Percentiles rank a stretch among this genome's conserved stretches.
Conservation (phyloP, 2,329 filamentous ascomycete species). For the Fusarium annulatum region DNA sequence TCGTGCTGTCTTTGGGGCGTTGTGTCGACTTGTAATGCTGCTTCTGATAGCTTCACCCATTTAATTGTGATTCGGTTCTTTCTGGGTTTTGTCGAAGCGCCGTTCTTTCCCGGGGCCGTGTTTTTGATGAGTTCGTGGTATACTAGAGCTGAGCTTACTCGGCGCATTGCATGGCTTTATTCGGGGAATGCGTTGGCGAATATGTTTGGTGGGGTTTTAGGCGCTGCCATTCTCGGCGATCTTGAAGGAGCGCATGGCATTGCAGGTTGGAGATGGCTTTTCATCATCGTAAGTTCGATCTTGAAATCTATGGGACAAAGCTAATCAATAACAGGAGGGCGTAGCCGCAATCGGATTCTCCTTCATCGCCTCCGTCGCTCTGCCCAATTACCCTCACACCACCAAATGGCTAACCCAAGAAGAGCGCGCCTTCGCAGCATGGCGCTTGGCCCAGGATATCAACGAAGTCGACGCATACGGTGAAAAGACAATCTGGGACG, state of each 20-base stretch:
- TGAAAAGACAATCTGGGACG: constrained; percentile 54
- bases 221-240: constrained; percentile 60
- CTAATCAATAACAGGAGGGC: constrained; percentile 45
- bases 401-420: constrained; percentile 63
- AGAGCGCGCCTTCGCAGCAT: constrained; percentile 63
- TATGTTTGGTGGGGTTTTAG: constrained; percentile 63
- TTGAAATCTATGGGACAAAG: no score
- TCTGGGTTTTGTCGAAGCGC: constrained; percentile 57
- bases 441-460: constrained; percentile 61
- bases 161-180: constrained; percentile 67
- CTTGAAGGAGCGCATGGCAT: constrained; percentile 61
- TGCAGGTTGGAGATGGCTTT: constrained; percentile 73
- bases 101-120: constrained; percentile 62
- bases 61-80: constrained; percentile 61
- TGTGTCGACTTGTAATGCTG: constrained; percentile 60
- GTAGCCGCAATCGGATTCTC: constrained; percentile 55
- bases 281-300: constrained; percentile 62
- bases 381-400: constrained; percentile 66
- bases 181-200: constrained; percentile 68
- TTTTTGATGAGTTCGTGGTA: constrained; percentile 61
- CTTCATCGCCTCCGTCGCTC: constrained; percentile 48
- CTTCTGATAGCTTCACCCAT: constrained; percentile 54
- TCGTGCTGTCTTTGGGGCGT: constrained; percentile 58
- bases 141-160: constrained; percentile 59
- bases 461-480: constrained; percentile 56